phyloP scores from a whole-genome alignment of 1,139 yeast species.

The Yamadazyma spencermartinsiae region DNA sequence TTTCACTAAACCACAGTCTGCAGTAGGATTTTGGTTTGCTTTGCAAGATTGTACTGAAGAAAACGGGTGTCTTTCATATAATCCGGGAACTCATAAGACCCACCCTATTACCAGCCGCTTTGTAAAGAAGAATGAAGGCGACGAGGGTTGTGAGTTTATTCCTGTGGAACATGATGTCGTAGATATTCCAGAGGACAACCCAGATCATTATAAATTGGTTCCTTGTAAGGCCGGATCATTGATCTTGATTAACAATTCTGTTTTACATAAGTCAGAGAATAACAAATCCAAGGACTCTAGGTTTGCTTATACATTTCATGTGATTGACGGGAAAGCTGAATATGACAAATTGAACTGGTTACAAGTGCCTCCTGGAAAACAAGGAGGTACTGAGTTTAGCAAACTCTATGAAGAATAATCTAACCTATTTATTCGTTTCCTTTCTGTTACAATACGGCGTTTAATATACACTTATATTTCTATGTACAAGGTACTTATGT shows the following conservation, averaged over 20 bases:
- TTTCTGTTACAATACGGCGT: neutral
- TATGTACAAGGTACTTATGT: too few relatives aligned
- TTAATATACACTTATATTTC: neutral
- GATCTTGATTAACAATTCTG: constrained; percentile 67
- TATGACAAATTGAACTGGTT: constrained; percentile 74
- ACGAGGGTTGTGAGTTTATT: constrained; percentile 54
- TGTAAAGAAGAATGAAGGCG: constrained; percentile 51
- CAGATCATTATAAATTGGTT: constrained; percentile 46
- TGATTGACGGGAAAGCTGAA: constrained; percentile 61
- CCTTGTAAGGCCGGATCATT: constrained; percentile 74
- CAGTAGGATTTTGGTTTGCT: constrained; percentile 84
- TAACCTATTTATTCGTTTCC: neutral
- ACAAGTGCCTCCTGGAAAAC: constrained; percentile 62
- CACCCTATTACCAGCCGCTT: constrained; percentile 64
- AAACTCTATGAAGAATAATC: constrained; percentile 31
- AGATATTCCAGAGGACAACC: constrained; percentile 21
- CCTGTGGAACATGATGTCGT: constrained; percentile 24
- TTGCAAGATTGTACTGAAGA: constrained; percentile 66
- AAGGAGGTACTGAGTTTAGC: constrained; percentile 64
- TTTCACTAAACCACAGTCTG: constrained; percentile 69
- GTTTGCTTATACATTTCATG: constrained; percentile 78
- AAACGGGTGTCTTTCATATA: constrained; percentile 71
- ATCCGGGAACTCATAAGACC: constrained; percentile 72
- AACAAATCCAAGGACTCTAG: constrained; percentile 59
- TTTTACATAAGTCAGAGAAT: constrained; percentile 68